These are phyloP conservation scores for Cucurbita pepo DNA, from an alignment of 306 rosid genomes.

Conservation along the genomic window DNA sequence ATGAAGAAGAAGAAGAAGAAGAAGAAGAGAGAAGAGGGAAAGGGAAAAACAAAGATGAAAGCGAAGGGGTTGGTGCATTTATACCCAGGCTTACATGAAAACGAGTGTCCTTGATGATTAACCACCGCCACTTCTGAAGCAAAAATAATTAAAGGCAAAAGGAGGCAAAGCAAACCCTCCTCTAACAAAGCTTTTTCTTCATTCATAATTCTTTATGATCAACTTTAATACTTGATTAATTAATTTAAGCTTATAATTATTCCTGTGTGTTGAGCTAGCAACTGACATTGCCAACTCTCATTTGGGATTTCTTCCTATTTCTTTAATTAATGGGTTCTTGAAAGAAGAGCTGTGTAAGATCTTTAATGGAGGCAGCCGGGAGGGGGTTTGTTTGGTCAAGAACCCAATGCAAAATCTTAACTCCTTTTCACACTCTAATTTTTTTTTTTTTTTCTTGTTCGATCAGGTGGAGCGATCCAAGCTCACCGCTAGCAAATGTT, in stretches of 20 bases:
- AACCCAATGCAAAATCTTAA: background rate
- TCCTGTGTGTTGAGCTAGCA: conserved; percentile 42
- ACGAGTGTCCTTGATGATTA: conserved; percentile 85
- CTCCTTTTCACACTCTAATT: background rate
- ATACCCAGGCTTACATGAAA: conserved; percentile 76
- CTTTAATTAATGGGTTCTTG: background rate
- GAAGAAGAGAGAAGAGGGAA: background rate
- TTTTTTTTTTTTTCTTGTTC: background rate
- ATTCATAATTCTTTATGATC: conserved; percentile 4
- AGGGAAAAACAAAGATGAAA: background rate
- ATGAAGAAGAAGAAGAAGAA: background rate
- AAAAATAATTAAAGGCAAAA: conserved; percentile 17
- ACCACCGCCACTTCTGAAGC: conserved; percentile 73
- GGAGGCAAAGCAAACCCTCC: conserved; percentile 2
- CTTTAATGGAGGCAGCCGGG: background rate
- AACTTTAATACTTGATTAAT: background rate
- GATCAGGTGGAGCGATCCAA: no score
- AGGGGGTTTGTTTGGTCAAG: conserved; percentile 6
- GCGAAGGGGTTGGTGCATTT: conserved; percentile 1
- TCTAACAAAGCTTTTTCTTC: conserved; percentile 9
- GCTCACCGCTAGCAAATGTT: no score
- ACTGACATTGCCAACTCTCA: conserved; percentile 58
- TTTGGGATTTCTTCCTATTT: background rate
- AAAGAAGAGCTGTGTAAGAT: background rate
- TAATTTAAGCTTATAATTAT: conserved; percentile 25